Base-by-base conservation (phyloP, 23 red algal species). In the Pyropia haitanensis region DNA sequence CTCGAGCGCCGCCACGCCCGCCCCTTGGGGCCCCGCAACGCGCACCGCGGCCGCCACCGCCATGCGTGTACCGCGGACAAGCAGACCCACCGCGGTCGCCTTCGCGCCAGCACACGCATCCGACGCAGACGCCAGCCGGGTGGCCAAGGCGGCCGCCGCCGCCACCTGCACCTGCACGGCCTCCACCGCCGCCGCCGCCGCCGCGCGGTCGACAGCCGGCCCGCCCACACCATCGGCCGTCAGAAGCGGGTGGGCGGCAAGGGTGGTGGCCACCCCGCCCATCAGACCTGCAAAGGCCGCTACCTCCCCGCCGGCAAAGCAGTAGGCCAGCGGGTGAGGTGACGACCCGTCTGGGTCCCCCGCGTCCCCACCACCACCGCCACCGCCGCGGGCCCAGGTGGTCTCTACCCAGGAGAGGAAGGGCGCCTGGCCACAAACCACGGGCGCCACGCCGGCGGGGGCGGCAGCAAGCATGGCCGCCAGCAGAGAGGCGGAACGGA, bases 331-430 rank as follows among this genome's bases (percentile, higher is more conserved):
- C 25, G 64, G 52, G 33, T 84, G 79, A 46, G 39, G 39, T 1
- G 39, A 46, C 1, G 39, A 46, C 39, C 39, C 39, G 39, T 46
- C 39, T 1, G 39, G 39, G 39, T 46, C 39, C 39, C 67, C 68
- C 6, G 53, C 58, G 54, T 60, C 67, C 29, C 59, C 29, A 31
- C 73, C 51, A 14, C 57, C 73, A 9, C 48, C 34, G 27, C 66
- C 72, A 30, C 68, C 67, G 27, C 19, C 68, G 67, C 79, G 67
- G 18, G 79, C 63, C 79, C 79, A 84, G 8, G 66, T 67, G 13
- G 67, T 66, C 27, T 84, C 79, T 23, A 73, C 67, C 79, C 79
- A 84, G n/a, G n/a, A 65, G 18, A 84, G 56, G 65, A 84, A 84
- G 30, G 60, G 68, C 3, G 60, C 34, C 18, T 84, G 61, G 16